Conservation (phyloP, 2,329 filamentous ascomycete genomes). For the Cladophialophora chaetospira region DNA sequence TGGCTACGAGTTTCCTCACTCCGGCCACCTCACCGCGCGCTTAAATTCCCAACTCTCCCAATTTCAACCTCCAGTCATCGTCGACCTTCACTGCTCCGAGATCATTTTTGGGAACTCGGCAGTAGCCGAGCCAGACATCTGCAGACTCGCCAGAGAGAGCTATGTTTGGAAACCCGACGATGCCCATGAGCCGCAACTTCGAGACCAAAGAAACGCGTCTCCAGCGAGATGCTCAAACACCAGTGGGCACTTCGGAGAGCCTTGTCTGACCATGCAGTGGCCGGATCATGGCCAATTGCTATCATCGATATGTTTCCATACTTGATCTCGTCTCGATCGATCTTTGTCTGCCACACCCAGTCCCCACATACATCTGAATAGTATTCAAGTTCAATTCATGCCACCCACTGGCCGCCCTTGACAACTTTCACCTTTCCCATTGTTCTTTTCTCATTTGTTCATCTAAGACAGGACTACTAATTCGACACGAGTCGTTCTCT, state of each 20-base stretch:
- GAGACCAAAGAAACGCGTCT: slow-evolving; percentile 8
- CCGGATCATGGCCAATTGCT: not conserved
- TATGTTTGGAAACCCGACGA: slow-evolving; percentile 13
- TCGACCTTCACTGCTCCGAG: not conserved
- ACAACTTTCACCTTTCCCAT: slow-evolving; percentile 2
- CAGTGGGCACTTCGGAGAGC: not conserved
- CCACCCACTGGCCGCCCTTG: not conserved
- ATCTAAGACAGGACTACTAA: not conserved
- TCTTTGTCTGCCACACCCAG: slow-evolving; percentile 4
- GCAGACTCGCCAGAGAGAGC: not conserved
- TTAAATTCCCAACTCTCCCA: not conserved
- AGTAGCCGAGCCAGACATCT: not conserved
- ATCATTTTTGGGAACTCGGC: not conserved
- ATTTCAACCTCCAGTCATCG: slow-evolving; percentile 11
- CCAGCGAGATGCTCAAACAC: slow-evolving; percentile 16
- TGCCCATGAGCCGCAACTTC: not conserved
- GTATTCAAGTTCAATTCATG: not conserved
- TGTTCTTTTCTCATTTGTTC: slow-evolving; percentile 2
- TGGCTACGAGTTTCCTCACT: slow-evolving; percentile 4
- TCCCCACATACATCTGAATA: not conserved
- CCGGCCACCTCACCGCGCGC: slow-evolving; percentile 11
- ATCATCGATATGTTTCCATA: not conserved
- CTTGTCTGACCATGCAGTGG: slow-evolving; percentile 9
- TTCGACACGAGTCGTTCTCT: not conserved
- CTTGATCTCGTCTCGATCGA: not conserved